Conservation (phyloP, 2,329 filamentous ascomycete genomes). For the Aspergillus sp. region DNA sequence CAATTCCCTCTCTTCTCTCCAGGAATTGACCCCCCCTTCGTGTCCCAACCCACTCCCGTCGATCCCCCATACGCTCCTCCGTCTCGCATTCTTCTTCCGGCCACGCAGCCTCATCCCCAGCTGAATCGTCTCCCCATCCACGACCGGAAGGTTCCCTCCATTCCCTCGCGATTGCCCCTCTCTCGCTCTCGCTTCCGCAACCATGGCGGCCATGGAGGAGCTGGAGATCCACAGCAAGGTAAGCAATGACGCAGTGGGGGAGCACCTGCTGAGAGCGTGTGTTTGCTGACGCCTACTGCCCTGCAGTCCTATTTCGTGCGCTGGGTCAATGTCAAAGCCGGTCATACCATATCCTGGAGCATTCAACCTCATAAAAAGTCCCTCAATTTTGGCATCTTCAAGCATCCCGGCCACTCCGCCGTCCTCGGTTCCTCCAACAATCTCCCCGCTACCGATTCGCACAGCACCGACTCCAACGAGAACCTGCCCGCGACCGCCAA, state of each 20-base stretch:
- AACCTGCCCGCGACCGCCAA: constrained; percentile 30
- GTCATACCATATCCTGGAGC: constrained; percentile 95
- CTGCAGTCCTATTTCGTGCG: constrained; percentile 91
- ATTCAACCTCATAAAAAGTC: constrained; percentile 98
- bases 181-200: constrained; percentile 16
- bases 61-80: neutral
- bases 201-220: constrained; percentile 93
- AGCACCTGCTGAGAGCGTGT: constrained; percentile 1
- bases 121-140: no score
- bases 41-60: neutral
- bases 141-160: neutral
- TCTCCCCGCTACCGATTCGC: constrained; percentile 42
- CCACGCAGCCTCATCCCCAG: neutral
- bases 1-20: neutral
- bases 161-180: neutral
- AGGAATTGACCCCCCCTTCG: neutral
- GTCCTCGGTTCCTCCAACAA: constrained; percentile 44
- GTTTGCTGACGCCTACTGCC: constrained; percentile 14
- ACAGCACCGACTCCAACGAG: constrained; percentile 37
- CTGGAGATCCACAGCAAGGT: constrained; percentile 98
- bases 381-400: constrained; percentile 97
- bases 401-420: constrained; percentile 75
- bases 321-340: constrained; percentile 89
- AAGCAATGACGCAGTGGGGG: constrained; percentile 20
- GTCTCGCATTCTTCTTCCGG: neutral